Conservation (phyloP, 352 stramenopile species). For the Hyaloperonospora brassicae region DNA sequence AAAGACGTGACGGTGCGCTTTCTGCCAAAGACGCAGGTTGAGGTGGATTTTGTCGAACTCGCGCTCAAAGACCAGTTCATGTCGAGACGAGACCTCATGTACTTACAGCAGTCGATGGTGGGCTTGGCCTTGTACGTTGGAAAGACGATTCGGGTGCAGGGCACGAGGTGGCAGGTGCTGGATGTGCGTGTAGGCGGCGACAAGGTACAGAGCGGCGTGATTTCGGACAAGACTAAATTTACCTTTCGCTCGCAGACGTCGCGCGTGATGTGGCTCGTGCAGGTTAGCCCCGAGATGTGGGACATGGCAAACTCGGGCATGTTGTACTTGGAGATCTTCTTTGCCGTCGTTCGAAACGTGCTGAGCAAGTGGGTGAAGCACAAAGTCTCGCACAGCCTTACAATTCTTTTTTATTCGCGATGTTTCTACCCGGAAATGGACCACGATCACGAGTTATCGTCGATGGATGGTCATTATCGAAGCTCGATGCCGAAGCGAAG, state of each 20-base stretch:
- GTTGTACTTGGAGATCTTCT: conserved; percentile 88
- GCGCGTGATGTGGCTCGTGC: conserved; percentile 96
- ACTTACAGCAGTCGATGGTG: conserved; percentile 60
- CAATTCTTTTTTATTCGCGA: conserved; percentile 88
- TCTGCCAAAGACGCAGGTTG: conserved; percentile 63
- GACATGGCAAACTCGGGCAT: conserved; percentile 86
- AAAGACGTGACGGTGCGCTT: conserved; percentile 81
- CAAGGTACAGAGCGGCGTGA: conserved; percentile 88
- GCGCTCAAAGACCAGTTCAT: conserved; percentile 90
- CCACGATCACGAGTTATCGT: conserved; percentile 26
- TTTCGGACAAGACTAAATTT: conserved; percentile 94
- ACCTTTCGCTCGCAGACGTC: conserved; percentile 92
- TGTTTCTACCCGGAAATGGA: conserved; percentile 84
- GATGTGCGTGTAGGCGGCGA: conserved; percentile 82
- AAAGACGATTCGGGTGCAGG: conserved; percentile 69
- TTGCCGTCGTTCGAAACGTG: conserved; percentile 72
- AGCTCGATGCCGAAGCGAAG: conserved; percentile 20
- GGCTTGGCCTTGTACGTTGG: conserved; percentile 68
- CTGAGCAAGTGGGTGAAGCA: conserved; percentile 88
- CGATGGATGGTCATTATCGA: conserved; percentile 9
- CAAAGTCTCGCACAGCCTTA: conserved; percentile 88
- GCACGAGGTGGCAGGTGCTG: conserved; percentile 79
- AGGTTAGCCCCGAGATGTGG: conserved; percentile 93
- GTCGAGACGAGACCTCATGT: conserved; percentile 88
- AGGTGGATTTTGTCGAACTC: conserved; percentile 86